Evolutionary conservation across 495 filamentous ascomycete species (phyloP).

Genomic region (Talaromyces wortmannii): DNA sequence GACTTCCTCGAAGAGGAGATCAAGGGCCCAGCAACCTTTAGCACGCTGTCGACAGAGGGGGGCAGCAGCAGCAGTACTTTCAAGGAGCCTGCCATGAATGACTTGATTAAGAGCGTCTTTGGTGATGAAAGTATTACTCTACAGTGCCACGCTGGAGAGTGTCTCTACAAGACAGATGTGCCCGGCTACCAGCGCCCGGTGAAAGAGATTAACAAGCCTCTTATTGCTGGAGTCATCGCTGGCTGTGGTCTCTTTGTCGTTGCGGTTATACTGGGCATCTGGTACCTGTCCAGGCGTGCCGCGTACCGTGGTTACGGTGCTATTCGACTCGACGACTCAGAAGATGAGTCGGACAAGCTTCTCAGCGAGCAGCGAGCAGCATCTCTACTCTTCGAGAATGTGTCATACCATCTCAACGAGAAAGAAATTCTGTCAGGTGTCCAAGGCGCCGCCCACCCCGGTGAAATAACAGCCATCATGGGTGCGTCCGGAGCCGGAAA

Average conservation of each 20-base stretch:
- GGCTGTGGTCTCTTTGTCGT: conserved; percentile 83
- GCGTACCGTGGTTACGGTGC: conserved; percentile 58
- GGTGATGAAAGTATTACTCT: conserved; percentile 85
- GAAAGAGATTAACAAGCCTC: conserved; percentile 93
- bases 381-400: conserved; percentile 80
- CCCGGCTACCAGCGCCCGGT: conserved; percentile 84
- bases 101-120: conserved; percentile 79
- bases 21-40: conserved; percentile 78
- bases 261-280: conserved; percentile 70
- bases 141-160: conserved; percentile 80
- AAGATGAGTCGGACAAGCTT: conserved; percentile 80
- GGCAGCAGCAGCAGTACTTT: conserved; percentile 66
- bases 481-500: conserved; percentile 96
- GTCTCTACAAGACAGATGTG: conserved; percentile 83
- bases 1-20: conserved; percentile 79
- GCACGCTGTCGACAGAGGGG: conserved; percentile 55
- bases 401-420: conserved; percentile 79
- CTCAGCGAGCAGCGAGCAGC: conserved; percentile 88
- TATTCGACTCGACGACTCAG: conserved; percentile 79
- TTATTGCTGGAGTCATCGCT: conserved; percentile 92
- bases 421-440: conserved; percentile 79
- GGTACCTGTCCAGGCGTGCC: conserved; percentile 78
- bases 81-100: conserved; percentile 83
- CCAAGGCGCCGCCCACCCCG: conserved; percentile 77
- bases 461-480: conserved; percentile 96